These are phyloP conservation scores for Mortierella antarctica DNA, from an alignment of 192 early-diverging fungal genomes.

Conservation along the genomic window DNA sequence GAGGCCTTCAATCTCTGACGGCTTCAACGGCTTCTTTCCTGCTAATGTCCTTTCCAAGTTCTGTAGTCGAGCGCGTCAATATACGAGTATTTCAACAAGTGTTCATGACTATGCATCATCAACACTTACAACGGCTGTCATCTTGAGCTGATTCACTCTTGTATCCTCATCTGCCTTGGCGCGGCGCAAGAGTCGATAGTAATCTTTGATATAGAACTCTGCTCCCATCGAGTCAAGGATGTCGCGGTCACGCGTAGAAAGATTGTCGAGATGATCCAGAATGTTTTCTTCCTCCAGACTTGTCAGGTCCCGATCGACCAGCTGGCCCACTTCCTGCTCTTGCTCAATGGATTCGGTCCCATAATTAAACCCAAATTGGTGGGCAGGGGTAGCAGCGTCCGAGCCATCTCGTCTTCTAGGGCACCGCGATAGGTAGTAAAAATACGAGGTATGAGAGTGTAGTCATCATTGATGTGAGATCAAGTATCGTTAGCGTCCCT, in stretches of 20 bases:
- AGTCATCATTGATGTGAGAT: too few species aligned
- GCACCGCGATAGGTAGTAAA: background rate
- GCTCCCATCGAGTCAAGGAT: constrained; percentile 20
- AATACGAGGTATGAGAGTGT: background rate
- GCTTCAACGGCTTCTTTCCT: constrained; percentile 41
- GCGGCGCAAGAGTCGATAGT: constrained; percentile 14
- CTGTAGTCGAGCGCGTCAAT: background rate
- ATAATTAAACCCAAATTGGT: constrained; percentile 32
- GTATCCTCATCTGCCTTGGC: constrained; percentile 31
- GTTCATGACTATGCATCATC: background rate
- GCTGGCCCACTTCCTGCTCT: background rate
- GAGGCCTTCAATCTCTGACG: constrained; percentile 33
- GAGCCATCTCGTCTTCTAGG: background rate
- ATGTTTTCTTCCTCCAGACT: constrained; percentile 44
- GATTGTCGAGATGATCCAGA: constrained; percentile 34
- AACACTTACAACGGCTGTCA: constrained; percentile 38
- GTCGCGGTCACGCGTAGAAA: constrained; percentile 20
- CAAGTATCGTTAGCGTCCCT: too few species aligned
- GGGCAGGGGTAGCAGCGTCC: background rate
- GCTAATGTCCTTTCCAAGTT: constrained; percentile 35
- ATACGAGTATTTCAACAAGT: background rate
- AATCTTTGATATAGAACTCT: constrained; percentile 27
- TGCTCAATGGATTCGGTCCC: constrained; percentile 18
- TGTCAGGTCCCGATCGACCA: constrained; percentile 13
- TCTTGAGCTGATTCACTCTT: constrained; percentile 35